Conservation (phyloP, 2,329 filamentous ascomycete species). For the Cladophialophora psammophila region DNA sequence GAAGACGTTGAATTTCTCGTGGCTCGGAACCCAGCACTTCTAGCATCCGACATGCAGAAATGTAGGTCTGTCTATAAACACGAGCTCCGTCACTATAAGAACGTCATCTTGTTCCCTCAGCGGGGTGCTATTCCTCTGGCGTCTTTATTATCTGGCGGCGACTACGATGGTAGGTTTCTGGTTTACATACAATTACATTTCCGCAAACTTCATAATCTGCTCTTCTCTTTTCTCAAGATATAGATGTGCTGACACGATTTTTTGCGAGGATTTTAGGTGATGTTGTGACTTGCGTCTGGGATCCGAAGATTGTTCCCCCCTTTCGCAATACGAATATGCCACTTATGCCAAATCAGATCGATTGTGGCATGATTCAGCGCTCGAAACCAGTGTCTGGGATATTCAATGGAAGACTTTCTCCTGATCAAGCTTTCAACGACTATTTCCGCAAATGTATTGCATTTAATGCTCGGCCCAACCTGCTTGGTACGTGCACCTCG, state of each 20-base stretch:
- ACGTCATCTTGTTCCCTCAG: slow-evolving; percentile 65
- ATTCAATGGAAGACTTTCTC: slow-evolving; percentile 21
- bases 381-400: slow-evolving; percentile 34
- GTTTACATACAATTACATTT: neutral
- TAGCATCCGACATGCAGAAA: slow-evolving; percentile 67
- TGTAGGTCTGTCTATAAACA: slow-evolving; percentile 56
- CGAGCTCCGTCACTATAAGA: slow-evolving; percentile 61
- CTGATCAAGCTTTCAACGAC: slow-evolving; percentile 40
- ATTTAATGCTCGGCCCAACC: slow-evolving; percentile 56
- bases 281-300: slow-evolving; percentile 67
- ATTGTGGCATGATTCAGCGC: slow-evolving; percentile 59
- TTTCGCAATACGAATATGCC: slow-evolving; percentile 62
- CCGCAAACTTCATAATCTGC: neutral
- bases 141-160: slow-evolving; percentile 67
- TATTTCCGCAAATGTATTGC: slow-evolving; percentile 56
- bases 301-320: slow-evolving; percentile 57
- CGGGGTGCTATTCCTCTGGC: slow-evolving; percentile 62
- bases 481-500: slow-evolving; percentile 61
- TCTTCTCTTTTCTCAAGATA: neutral
- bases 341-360: slow-evolving; percentile 45
- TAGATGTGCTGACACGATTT: neutral
- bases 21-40: slow-evolving; percentile 63
- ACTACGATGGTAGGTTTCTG: slow-evolving; percentile 63
- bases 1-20: slow-evolving; percentile 62
- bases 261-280: slow-evolving; percentile 46